Evolutionary conservation across 441 rosid genomes (phyloP), one percentile per base, ranked within the genome.

Genomic region (Pelargonium cotyledonis): DNA sequence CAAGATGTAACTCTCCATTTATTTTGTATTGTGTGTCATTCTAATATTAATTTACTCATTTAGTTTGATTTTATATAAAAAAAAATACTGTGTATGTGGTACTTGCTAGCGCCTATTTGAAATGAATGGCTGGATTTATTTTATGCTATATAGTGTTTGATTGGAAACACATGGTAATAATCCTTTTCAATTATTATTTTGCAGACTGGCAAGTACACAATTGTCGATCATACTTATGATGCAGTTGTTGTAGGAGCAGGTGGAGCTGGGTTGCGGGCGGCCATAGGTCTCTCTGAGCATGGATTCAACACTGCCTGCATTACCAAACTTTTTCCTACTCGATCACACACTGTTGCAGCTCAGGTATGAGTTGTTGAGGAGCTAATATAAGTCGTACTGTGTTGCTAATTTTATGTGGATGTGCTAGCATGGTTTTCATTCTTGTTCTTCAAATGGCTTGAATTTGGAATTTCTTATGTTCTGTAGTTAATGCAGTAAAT

Each of bases 171-270:
- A 5, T 49, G 57, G 21, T 53, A 5, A 16, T 53, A 15, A 53
- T 53, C 7, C 14, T 53, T 53, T 19, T 53, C 60, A 15, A 53
- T 53, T 53, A 15, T n/a, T n/a, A 66, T 74, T 60, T 64, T 61
- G 43, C 83, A 88, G 90, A 74, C 76, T 61, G 83, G 77, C 40
- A 88, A 77, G 43, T 93, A 94, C 77, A 94, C 97, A 53, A 70
- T 94, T 67, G 97, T 91, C 16, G 96, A 94, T 85, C 99, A 94
- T 80, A 84, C 93, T 15, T 94, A 94, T 14, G 99, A 94, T 73
- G 97, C 99, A 6, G 85, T 94, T 3, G 97, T 94, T 23, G 96
- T 91, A 2, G 97, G 99, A 79, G 99, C 97, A 38, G 99, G 99
- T 69, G 99, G 99, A 61, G 99, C 97, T 0, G 97, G 99, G 51